Evolutionary conservation across 345 rosid genomes (phyloP), one percentile per base, ranked within the genome.

Genomic region (Acer campestre): DNA sequence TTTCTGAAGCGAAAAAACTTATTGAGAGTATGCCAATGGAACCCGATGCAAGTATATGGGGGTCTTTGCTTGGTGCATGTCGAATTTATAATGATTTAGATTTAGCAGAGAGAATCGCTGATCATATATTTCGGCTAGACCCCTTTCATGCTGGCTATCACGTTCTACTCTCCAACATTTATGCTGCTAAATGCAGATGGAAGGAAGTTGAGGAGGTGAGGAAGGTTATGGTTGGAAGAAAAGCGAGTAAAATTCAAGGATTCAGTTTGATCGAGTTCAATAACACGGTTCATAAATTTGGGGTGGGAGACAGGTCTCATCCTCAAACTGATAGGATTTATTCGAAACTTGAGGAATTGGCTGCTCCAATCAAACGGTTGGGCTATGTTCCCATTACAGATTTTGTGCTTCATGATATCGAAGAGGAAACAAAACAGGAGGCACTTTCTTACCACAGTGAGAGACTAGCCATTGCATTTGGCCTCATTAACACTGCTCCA

Each of bases 261-360:
- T 59, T 59, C 8, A 59, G 63, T 10, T 20, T 59, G 2, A 59
- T 59, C 4, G 63, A 59, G 27, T 59, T 59, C 0, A 22, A n/a
- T 7, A 59, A 59, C 17, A 59, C 0, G 13, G 27, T 59, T 59
- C 27, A 59, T 59, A 59, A 59, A 59, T 59, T 59, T 10, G 63
- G 63, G 27, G 63, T 59, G 27, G 63, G 63, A 59, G 63, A 59
- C 13, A 59, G 63, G 63, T 59, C 63, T 18, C 63, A 59, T 59
- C 27, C 27, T 59, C 63, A 59, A 59, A 20, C 63, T 3, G 67
- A 65, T 27, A 35, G 10, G 10, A 27, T 65, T 13, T 23, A 14
- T 65, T 29, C 40, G 2, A 35, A 13, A 9, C 68, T 65, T 7
- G 68, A 65, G 44, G 68, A 65, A 4, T 35, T 27, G 18, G 68